Percentiles rank a stretch among this genome's conserved stretches.
Evolutionary conservation across 164 flowering plant species (phyloP).

Genomic region (Stephania japonica): DNA sequence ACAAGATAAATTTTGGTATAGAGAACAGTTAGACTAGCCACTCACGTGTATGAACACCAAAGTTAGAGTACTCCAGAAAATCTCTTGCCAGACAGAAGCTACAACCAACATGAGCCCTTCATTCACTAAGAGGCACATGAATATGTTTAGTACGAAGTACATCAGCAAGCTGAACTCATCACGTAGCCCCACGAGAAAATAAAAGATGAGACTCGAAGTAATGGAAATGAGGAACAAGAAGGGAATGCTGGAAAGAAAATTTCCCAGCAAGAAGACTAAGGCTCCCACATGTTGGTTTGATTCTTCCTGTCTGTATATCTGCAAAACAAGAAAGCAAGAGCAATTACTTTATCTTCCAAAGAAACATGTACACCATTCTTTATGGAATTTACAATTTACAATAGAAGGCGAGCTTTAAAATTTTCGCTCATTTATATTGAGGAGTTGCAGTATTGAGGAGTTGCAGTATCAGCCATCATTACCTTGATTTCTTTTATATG

Average conservation of each 20-base stretch:
- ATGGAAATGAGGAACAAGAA: constrained; percentile 89
- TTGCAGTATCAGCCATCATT: constrained; percentile 9
- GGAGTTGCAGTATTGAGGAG: not conserved
- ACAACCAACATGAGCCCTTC: constrained; percentile 81
- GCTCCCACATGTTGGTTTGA: constrained; percentile 81
- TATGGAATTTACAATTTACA: not conserved
- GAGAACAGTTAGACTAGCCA: constrained; percentile 11
- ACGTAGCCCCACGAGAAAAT: constrained; percentile 77
- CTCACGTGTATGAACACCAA: constrained; percentile 64
- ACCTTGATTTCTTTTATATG: constrained; percentile 89
- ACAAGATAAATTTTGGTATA: not conserved
- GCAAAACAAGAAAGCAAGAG: constrained; percentile 9
- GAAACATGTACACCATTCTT: not conserved
- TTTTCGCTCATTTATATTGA: not conserved
- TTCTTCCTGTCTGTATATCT: constrained; percentile 72
- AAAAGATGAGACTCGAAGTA: constrained; percentile 83
- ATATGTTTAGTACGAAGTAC: constrained; percentile 89
- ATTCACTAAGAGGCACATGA: constrained; percentile 81
- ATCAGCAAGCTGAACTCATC: constrained; percentile 88
- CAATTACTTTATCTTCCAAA: too few species aligned
- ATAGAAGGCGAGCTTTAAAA: not conserved
- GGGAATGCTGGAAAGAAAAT: constrained; percentile 86
- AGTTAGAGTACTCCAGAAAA: constrained; percentile 63
- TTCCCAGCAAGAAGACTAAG: constrained; percentile 73
- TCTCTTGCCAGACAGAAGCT: constrained; percentile 55